Percentiles rank a stretch among this genome's conserved stretches.
These are phyloP conservation scores for Venturia carpophila DNA, from an alignment of 2,329 filamentous ascomycete genomes.

Conservation along the genomic window DNA sequence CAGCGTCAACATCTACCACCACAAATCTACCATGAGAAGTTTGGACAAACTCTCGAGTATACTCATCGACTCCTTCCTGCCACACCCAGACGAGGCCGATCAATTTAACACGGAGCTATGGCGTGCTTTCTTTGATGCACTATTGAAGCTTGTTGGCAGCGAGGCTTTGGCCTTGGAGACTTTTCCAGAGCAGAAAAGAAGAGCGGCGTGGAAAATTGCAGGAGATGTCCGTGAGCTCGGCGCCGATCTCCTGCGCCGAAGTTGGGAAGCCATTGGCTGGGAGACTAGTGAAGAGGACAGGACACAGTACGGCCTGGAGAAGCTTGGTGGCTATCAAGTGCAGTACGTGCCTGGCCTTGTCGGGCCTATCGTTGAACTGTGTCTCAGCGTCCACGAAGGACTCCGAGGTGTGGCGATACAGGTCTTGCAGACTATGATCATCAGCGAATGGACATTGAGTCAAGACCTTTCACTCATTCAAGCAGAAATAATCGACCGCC, in stretches of 20 bases:
- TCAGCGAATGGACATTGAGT: conserved; percentile 95
- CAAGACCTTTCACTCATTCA: conserved; percentile 87
- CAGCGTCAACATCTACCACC: conserved; percentile 86
- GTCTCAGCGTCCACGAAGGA: conserved; percentile 89
- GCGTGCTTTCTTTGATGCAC: conserved; percentile 84
- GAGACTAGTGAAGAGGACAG: conserved; percentile 77
- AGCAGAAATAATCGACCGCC: conserved; percentile 90
- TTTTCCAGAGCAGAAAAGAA: conserved; percentile 90
- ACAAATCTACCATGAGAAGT: conserved; percentile 79
- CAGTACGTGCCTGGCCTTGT: conserved; percentile 94
- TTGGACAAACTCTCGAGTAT: conserved; percentile 75
- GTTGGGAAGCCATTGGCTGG: conserved; percentile 97
- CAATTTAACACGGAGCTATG: conserved; percentile 88
- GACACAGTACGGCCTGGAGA: conserved; percentile 66
- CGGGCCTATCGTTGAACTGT: conserved; percentile 84
- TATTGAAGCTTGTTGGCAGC: conserved; percentile 83
- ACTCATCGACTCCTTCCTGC: conserved; percentile 74
- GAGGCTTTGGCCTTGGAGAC: conserved; percentile 85
- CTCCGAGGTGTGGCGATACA: conserved; percentile 84
- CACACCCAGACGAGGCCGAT: conserved; percentile 84
- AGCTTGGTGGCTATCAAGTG: conserved; percentile 93
- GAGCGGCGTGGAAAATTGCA: conserved; percentile 97
- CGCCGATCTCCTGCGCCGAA: conserved; percentile 72
- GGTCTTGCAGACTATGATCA: conserved; percentile 93
- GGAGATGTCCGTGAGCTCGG: conserved; percentile 91